Conservation (phyloP, 192 early-diverging fungal species). For the Mortierella alpina region DNA sequence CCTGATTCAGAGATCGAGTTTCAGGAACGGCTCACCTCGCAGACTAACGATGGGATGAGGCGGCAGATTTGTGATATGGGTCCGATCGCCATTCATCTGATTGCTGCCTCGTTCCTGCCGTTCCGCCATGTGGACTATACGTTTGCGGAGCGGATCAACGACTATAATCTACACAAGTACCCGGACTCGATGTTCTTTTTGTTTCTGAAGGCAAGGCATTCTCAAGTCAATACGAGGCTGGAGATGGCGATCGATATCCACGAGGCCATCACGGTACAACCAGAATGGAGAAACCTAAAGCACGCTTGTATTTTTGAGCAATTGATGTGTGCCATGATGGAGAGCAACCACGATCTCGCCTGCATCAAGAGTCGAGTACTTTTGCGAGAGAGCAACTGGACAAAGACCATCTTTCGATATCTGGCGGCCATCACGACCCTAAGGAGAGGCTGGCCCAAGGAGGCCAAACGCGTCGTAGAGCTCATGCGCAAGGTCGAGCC, state of each 20-base stretch:
- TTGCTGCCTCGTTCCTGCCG: slow-evolving; percentile 76
- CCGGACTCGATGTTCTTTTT: slow-evolving; percentile 78
- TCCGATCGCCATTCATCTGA: slow-evolving; percentile 76
- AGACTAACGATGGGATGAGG: slow-evolving; percentile 70
- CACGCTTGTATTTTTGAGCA: slow-evolving; percentile 87
- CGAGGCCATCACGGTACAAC: slow-evolving; percentile 59
- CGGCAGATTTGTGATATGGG: slow-evolving; percentile 80
- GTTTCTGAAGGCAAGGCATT: slow-evolving; percentile 72
- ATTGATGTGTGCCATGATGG: slow-evolving; percentile 71
- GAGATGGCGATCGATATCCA: slow-evolving; percentile 72
- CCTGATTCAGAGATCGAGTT: slow-evolving; percentile 34
- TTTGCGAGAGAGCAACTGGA: slow-evolving; percentile 86
- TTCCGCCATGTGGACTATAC: slow-evolving; percentile 73
- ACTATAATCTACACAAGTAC: slow-evolving; percentile 62
- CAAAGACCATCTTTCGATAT: slow-evolving; percentile 84
- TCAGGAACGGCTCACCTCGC: slow-evolving; percentile 37
- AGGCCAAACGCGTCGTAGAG: slow-evolving; percentile 58
- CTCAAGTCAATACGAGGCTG: slow-evolving; percentile 65
- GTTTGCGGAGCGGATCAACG: slow-evolving; percentile 70
- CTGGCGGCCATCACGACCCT: slow-evolving; percentile 70
- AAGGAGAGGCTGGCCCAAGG: slow-evolving; percentile 43
- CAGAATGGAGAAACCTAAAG: slow-evolving; percentile 82
- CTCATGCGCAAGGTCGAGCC: slow-evolving; percentile 77
- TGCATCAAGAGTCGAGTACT: slow-evolving; percentile 70
- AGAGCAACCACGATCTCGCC: slow-evolving; percentile 70